Evolutionary conservation across 352 stramenopile species (phyloP).

Genomic region (Phytophthora fragariae): DNA sequence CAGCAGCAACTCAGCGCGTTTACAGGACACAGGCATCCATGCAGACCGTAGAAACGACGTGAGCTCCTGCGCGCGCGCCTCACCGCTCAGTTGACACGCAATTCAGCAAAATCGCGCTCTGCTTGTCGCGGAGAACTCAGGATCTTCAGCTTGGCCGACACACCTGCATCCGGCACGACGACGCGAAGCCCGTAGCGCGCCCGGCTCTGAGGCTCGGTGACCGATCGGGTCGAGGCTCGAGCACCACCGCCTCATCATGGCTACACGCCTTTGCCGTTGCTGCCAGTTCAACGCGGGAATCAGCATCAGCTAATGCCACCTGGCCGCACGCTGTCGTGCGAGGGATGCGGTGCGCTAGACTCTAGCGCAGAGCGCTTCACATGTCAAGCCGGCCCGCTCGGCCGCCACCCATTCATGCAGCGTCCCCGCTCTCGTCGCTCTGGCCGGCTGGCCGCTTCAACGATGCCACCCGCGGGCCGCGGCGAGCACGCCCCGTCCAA

Average conservation of each 20-base stretch:
- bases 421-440: not conserved
- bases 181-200: no score
- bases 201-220: no score
- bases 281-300: conserved; percentile 24
- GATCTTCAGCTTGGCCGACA: not conserved
- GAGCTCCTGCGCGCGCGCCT: not conserved
- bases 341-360: conserved; percentile 17
- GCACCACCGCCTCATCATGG: not conserved
- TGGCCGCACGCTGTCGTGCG: conserved; percentile 29
- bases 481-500: no score
- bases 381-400: not conserved
- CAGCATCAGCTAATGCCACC: conserved; percentile 29
- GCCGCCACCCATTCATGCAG: conserved; percentile 12
- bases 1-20: not conserved
- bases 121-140: conserved; percentile 1
- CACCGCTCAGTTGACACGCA: conserved; percentile 4
- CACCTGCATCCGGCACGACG: no score
- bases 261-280: not conserved
- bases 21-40: not conserved
- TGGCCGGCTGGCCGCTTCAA: conserved; percentile 15
- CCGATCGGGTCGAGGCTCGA: no score
- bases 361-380: not conserved
- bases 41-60: not conserved
- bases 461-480: not conserved
- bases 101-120: conserved; percentile 11